Conservation (phyloP, 192 early-diverging fungal species). For the Entophlyctis helioformis region DNA sequence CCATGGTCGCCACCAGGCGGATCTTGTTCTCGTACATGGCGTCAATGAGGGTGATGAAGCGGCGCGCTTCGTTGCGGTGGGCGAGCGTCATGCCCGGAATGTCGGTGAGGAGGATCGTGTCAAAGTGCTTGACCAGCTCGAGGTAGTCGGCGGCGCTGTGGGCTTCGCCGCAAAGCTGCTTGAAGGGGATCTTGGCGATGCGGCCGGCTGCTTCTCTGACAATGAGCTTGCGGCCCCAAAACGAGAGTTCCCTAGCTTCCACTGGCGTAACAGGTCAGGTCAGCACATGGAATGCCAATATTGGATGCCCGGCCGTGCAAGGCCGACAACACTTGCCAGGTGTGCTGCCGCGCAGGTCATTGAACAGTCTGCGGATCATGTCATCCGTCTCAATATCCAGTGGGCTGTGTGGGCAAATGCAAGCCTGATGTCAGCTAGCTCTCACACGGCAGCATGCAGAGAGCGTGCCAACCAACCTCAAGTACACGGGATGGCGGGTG, state of each 20-base stretch:
- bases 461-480: too few species aligned
- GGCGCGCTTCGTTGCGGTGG: constrained; percentile 75
- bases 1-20: too few species aligned
- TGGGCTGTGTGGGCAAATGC: too few species aligned
- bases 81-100: constrained; percentile 43
- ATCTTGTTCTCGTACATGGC: constrained; percentile 78
- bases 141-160: constrained; percentile 85
- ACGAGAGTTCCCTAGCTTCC: constrained; percentile 33
- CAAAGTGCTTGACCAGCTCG: constrained; percentile 60
- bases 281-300: too few species aligned
- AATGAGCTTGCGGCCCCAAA: constrained; percentile 52
- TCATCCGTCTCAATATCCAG: too few species aligned
- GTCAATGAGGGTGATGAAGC: constrained; percentile 91
- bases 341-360: too few species aligned
- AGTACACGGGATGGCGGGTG: too few species aligned
- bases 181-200: constrained; percentile 57
- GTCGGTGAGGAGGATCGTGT: constrained; percentile 63
- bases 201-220: constrained; percentile 42
- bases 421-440: too few species aligned
- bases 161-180: constrained; percentile 51
- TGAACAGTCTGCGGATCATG: too few species aligned
- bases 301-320: too few species aligned
- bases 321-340: too few species aligned
- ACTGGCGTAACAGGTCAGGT: constrained; percentile 47
- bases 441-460: too few species aligned